A percentile compares a stretch with the other conserved stretches of the same genome.
Conservation (phyloP, 495 filamentous ascomycete species). For the Hypoxylon fuscum region DNA sequence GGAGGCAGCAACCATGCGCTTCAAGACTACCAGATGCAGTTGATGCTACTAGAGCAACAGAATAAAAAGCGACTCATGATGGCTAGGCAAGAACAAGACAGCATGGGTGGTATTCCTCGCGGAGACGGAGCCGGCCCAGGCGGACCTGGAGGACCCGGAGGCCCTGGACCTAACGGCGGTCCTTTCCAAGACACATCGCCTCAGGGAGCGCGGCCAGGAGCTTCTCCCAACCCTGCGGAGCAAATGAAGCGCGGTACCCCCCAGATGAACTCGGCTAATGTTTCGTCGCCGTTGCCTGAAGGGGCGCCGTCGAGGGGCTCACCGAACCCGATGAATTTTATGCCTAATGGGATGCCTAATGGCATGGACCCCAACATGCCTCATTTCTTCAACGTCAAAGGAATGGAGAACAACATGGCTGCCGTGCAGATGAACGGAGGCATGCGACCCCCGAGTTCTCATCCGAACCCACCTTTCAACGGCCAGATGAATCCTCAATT, state of each 20-base stretch:
- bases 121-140: conserved; percentile 63
- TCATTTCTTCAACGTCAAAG: conserved; percentile 63
- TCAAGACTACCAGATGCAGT: conserved; percentile 99
- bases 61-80: conserved; percentile 97
- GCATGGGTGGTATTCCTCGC: conserved; percentile 61
- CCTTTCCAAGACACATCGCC: conserved; percentile 78
- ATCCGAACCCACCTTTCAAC: conserved; percentile 71
- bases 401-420: conserved; percentile 66
- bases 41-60: conserved; percentile 98
- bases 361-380: conserved; percentile 75
- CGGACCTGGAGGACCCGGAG: conserved; percentile 63
- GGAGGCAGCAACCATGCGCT: conserved; percentile 87
- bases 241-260: conserved; percentile 90
- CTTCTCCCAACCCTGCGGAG: conserved; percentile 88
- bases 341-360: conserved; percentile 66
- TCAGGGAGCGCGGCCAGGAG: conserved; percentile 78
- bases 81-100: conserved; percentile 96
- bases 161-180: conserved; percentile 62
- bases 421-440: conserved; percentile 67
- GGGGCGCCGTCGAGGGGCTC: conserved; percentile 81
- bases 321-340: conserved; percentile 82
- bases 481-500: conserved; percentile 70
- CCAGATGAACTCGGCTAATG: conserved; percentile 81
- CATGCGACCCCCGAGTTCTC: conserved; percentile 89
- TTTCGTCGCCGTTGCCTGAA: conserved; percentile 84